phyloP scores from a whole-genome alignment of 352 stramenopile species.

The Phytopythium boreale region DNA sequence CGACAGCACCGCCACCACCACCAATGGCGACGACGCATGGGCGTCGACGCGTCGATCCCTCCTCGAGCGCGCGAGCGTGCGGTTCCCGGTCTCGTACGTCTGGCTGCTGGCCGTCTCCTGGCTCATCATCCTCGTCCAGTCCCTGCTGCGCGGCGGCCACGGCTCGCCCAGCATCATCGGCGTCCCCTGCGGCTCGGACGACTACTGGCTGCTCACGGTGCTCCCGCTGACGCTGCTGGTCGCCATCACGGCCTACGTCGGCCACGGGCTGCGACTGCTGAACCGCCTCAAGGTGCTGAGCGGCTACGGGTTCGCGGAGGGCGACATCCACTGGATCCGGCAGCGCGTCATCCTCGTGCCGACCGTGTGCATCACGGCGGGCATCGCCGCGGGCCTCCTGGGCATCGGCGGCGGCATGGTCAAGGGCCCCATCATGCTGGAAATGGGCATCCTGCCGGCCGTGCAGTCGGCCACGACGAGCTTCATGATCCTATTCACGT shows the following conservation, averaged over 20 bases:
- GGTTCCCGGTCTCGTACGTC: constrained; percentile 62
- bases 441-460: constrained; percentile 92
- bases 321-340: constrained; percentile 94
- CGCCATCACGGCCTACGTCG: constrained; percentile 49
- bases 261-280: constrained; percentile 53
- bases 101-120: constrained; percentile 56
- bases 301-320: constrained; percentile 78
- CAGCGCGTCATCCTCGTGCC: constrained; percentile 91
- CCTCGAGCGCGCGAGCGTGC: constrained; percentile 38
- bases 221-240: constrained; percentile 80
- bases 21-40: constrained; percentile 34
- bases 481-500: constrained; percentile 89
- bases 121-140: constrained; percentile 70
- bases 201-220: constrained; percentile 92
- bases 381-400: constrained; percentile 95
- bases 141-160: constrained; percentile 69
- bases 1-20: not conserved
- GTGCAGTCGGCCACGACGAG: constrained; percentile 91
- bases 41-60: constrained; percentile 38
- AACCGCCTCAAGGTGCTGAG: constrained; percentile 76
- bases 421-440: constrained; percentile 96
- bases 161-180: constrained; percentile 79
- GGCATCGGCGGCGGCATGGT: constrained; percentile 97
- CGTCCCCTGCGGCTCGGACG: constrained; percentile 88
- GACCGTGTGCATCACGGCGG: constrained; percentile 90